Evolutionary conservation across 2,329 filamentous ascomycete species (phyloP), one percentile per base, ranked within the genome.

Genomic region (Orbilia blumenaviensis): DNA sequence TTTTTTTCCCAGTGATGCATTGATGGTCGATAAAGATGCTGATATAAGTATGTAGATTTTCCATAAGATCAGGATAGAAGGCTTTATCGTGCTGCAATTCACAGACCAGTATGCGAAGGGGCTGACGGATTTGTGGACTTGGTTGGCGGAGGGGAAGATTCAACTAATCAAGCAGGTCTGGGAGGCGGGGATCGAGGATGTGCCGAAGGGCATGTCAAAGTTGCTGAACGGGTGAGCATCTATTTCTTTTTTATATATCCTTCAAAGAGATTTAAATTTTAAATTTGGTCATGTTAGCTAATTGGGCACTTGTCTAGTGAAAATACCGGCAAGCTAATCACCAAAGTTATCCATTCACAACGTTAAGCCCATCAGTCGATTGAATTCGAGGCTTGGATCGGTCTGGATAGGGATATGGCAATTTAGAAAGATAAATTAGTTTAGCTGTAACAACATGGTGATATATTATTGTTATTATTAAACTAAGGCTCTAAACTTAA

Each of bases 1-100:
- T n/a, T 29, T 23, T 54, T 54, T 25, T 50, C 44, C 4, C n/a
- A n/a, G n/a, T n/a, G n/a, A n/a, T n/a, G n/a, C n/a, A 25, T 54
- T 14, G 23, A 29, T 29, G 25, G 25, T 32, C 16, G 8, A 54
- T 5, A 83, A 83, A 77, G 83, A 85, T 79, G 80, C 85, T 29
- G 48, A 58, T 61, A 86, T 85, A 25, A 34, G 6, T 34, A 8
- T 25, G 8, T 36, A 67, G 63, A 29, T 42, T 1, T 66, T 18
- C 18, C 63, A 77, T 78, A 79, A 84, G 16, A 78, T 86, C 18
- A 82, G 82, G 66, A 80, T 86, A 23, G 82, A 81, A 77, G 85
- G 85, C 0, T 85, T 85, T 58, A 84, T 85, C 74, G 82, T 85
- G 66, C 78, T 82, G 4, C 83, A 85, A 77, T 84, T 81, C 27